These are phyloP conservation scores for Sporothrix brunneoviolacea DNA, from an alignment of 2,329 filamentous ascomycete species.

Conservation along the genomic window DNA sequence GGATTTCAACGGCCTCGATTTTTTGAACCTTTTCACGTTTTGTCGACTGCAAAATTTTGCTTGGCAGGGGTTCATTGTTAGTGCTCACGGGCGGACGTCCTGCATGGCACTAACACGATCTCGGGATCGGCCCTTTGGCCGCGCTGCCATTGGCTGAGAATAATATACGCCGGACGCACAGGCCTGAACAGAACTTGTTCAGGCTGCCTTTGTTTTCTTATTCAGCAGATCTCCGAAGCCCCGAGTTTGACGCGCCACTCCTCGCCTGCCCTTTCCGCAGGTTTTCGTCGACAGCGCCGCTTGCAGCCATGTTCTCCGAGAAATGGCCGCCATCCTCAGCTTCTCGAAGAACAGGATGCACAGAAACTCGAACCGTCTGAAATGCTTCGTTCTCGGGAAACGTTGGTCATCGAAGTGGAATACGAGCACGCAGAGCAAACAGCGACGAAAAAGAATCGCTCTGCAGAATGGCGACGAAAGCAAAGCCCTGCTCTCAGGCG, in stretches of 20 bases:
- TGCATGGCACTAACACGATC: neutral
- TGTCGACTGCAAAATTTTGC: no score
- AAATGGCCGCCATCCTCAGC: neutral
- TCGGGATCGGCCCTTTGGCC: neutral
- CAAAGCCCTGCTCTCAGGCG: neutral
- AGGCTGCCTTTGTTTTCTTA: neutral
- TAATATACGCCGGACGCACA: neutral
- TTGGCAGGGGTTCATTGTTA: slow-evolving; percentile 5
- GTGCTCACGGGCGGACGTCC: neutral
- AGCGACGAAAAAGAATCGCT: slow-evolving; percentile 6
- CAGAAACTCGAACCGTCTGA: neutral
- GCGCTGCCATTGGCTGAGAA: neutral
- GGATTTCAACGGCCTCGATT: neutral
- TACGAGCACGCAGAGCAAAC: neutral
- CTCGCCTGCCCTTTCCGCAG: no score
- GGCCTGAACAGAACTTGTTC: no score
- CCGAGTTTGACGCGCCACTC: slow-evolving; percentile 4
- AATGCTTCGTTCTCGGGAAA: neutral
- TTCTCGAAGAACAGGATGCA: neutral
- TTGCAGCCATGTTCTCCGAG: neutral
- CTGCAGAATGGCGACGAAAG: neutral
- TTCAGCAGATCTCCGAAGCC: slow-evolving; percentile 6
- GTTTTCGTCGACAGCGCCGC: no score
- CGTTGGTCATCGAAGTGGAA: neutral
- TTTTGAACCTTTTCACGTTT: neutral